Evolutionary conservation across 2,329 filamentous ascomycete genomes (phyloP).

Genomic region (Diplocarpon mali): DNA sequence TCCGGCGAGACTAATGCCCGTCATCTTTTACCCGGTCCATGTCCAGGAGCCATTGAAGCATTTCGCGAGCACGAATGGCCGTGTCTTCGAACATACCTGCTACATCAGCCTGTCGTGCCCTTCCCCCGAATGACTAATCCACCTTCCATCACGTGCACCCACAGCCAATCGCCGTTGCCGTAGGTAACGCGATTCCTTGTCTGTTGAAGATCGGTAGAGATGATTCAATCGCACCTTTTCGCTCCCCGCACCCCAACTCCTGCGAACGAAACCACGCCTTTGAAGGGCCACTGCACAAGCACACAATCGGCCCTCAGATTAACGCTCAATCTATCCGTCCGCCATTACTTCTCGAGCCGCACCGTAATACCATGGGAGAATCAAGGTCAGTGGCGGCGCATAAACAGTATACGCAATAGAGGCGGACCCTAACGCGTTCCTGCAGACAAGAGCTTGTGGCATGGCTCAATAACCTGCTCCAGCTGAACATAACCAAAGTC

Average conservation of each 20-base stretch:
- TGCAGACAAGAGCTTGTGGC: constrained; percentile 84
- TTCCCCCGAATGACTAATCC: not conserved
- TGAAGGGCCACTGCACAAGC: not conserved
- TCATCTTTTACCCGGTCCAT: too few species aligned
- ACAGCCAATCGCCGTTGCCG: constrained; percentile 5
- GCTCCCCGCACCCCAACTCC: not conserved
- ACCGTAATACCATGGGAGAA: constrained; percentile 25
- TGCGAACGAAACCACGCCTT: not conserved
- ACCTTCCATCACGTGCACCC: not conserved
- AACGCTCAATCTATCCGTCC: not conserved
- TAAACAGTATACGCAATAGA: constrained; percentile 4
- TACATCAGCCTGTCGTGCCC: too few species aligned
- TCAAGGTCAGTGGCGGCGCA: constrained; percentile 24
- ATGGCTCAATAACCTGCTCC: constrained; percentile 96
- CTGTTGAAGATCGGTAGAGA: not conserved
- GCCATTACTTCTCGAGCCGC: not conserved
- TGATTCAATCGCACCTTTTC: constrained; percentile 1
- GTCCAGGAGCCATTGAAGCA: too few species aligned
- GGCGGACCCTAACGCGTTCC: constrained; percentile 12
- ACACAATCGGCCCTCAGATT: not conserved
- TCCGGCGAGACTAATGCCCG: too few species aligned
- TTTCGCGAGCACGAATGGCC: too few species aligned
- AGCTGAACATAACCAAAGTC: constrained; percentile 96
- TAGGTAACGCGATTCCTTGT: constrained; percentile 3
- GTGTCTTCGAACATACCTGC: too few species aligned